These are phyloP conservation scores for Loxodes magnus DNA, from an alignment of 73 alveolate species.

Conservation along the genomic window DNA sequence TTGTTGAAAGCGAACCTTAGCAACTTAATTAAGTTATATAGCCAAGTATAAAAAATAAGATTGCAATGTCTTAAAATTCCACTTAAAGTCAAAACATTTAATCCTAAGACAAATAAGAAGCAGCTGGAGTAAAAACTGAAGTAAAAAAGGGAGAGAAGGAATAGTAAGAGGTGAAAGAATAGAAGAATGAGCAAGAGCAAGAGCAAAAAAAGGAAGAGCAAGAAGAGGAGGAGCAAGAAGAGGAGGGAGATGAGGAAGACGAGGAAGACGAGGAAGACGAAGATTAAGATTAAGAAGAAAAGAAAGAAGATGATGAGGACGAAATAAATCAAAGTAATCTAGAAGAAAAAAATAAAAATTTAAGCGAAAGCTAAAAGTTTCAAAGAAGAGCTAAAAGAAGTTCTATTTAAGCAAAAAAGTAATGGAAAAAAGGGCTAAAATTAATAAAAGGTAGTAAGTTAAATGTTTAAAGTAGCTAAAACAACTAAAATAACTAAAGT, in stretches of 20 bases:
- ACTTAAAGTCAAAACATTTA: too few species aligned
- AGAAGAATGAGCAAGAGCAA: background rate
- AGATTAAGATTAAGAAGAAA: conserved; percentile 1
- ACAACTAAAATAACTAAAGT: too few species aligned
- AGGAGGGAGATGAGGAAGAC: background rate
- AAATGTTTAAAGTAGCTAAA: too few species aligned
- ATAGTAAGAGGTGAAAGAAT: background rate
- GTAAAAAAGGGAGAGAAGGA: conserved; percentile 6
- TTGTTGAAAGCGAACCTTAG: too few species aligned
- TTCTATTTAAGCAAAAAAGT: too few species aligned
- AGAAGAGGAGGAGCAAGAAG: background rate
- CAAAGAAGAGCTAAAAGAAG: too few species aligned
- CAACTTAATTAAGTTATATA: too few species aligned
- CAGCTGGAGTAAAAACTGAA: conserved; percentile 10
- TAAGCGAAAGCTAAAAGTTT: too few species aligned
- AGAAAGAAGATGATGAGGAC: conserved; percentile 5
- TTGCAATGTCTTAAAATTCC: too few species aligned
- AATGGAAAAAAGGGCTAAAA: too few species aligned
- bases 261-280: conserved; percentile 9
- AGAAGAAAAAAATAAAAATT: background rate
- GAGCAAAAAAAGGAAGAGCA: background rate
- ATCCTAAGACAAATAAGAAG: background rate
- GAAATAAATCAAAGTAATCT: background rate
- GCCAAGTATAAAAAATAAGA: too few species aligned
- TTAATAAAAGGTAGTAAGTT: too few species aligned